Percentiles rank a stretch among this genome's conserved stretches.
Evolutionary conservation across 2,329 filamentous ascomycete genomes (phyloP).

Genomic region (Colletotrichum tofieldiae): DNA sequence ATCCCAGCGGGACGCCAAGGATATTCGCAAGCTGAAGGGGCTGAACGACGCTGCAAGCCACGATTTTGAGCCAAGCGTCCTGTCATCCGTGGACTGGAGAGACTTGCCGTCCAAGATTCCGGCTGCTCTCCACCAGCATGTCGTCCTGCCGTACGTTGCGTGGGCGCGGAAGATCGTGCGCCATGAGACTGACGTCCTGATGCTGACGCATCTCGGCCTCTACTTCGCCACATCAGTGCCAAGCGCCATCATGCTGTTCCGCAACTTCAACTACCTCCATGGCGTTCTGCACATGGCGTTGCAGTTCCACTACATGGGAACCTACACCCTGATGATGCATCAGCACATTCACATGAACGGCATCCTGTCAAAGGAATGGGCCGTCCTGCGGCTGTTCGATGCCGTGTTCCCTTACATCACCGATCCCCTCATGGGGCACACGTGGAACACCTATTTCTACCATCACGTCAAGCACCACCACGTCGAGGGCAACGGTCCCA

Average conservation of each 20-base stretch:
- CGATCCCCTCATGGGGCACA: slow-evolving; percentile 85
- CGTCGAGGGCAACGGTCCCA: slow-evolving; percentile 84
- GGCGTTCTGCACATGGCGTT: slow-evolving; percentile 76
- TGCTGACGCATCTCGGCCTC: slow-evolving; percentile 82
- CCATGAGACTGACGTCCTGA: slow-evolving; percentile 80
- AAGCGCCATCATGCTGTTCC: slow-evolving; percentile 76
- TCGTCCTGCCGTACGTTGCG: slow-evolving; percentile 69
- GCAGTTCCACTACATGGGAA: slow-evolving; percentile 78
- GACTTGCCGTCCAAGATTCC: slow-evolving; percentile 53
- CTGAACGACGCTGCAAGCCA: slow-evolving; percentile 58
- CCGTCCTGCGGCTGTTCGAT: slow-evolving; percentile 70
- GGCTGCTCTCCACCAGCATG: slow-evolving; percentile 30
- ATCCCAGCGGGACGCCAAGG: slow-evolving; percentile 16
- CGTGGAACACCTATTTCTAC: slow-evolving; percentile 89
- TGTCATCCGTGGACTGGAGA: slow-evolving; percentile 59
- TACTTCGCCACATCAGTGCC: slow-evolving; percentile 81
- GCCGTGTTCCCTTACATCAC: slow-evolving; percentile 79
- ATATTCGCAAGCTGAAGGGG: slow-evolving; percentile 55
- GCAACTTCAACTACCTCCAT: slow-evolving; percentile 78
- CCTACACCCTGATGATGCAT: slow-evolving; percentile 87
- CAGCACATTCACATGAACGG: slow-evolving; percentile 87
- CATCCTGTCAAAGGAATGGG: slow-evolving; percentile 67
- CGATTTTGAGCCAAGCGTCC: slow-evolving; percentile 63
- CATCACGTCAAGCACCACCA: slow-evolving; percentile 92
- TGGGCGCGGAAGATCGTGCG: slow-evolving; percentile 72